Conservation (phyloP, 768 basidiomycete species). For the Astraeus odoratus region DNA sequence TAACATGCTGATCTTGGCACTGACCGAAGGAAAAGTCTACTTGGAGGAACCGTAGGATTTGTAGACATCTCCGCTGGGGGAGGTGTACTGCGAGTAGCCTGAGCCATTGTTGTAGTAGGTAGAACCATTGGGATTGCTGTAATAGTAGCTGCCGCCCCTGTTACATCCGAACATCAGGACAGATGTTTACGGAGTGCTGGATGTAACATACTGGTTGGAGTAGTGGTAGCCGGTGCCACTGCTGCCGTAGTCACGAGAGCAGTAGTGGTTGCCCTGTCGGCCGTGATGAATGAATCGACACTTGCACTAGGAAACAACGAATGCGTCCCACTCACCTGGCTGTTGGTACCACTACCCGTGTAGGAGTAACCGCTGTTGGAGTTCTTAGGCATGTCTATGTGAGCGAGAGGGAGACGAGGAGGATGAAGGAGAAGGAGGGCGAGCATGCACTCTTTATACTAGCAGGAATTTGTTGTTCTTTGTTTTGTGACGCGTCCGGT, state of each 20-base stretch:
- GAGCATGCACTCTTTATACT: no score
- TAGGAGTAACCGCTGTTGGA: constrained; percentile 29
- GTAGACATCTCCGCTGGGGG: constrained; percentile 31
- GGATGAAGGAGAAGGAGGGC: not conserved
- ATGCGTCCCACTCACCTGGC: constrained; percentile 31
- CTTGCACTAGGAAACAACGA: not conserved
- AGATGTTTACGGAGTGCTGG: not conserved
- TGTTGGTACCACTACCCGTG: constrained; percentile 46
- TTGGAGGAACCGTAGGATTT: constrained; percentile 24
- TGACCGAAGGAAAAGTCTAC: constrained; percentile 1
- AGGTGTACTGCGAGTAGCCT: constrained; percentile 46
- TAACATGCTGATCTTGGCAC: no score
- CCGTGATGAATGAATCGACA: not conserved
- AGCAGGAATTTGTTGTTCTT: no score
- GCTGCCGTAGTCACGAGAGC: constrained; percentile 40
- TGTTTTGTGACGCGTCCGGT: no score
- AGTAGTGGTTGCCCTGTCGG: constrained; percentile 55
- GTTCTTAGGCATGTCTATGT: constrained; percentile 6
- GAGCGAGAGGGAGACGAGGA: not conserved
- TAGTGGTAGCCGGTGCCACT: constrained; percentile 51
- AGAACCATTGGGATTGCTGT: constrained; percentile 52
- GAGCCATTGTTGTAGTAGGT: constrained; percentile 50
- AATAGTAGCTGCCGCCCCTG: constrained; percentile 57
- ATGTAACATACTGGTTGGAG: constrained; percentile 43
- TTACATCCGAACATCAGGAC: not conserved